A percentile compares a stretch with the other conserved stretches of the same genome.
These are phyloP conservation scores for Trichoderma sp. DNA, from an alignment of 2,329 filamentous ascomycete genomes.

Conservation along the genomic window DNA sequence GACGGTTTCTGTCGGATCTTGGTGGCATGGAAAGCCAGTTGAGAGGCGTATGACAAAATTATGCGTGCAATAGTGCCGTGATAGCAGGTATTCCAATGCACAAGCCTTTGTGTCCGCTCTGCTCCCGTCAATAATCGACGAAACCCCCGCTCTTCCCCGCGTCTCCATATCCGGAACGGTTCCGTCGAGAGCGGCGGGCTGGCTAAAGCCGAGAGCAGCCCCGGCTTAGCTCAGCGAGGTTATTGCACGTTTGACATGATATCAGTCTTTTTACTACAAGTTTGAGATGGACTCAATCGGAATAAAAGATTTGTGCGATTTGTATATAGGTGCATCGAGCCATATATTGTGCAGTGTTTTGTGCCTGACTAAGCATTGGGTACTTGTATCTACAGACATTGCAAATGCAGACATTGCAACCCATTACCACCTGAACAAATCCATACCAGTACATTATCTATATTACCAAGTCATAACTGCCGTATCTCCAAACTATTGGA, in stretches of 20 bases:
- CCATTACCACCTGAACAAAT: neutral
- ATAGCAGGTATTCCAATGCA: too few species aligned
- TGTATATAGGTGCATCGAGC: neutral
- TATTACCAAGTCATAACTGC: neutral
- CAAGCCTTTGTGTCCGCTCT: neutral
- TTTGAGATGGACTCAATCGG: neutral
- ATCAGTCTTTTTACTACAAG: neutral
- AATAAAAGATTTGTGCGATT: neutral
- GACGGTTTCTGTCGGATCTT: conserved; percentile 23
- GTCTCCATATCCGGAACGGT: conserved; percentile 17
- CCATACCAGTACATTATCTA: neutral
- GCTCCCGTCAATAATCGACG: neutral
- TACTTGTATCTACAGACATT: neutral
- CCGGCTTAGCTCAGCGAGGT: neutral
- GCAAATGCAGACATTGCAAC: neutral
- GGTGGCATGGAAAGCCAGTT: neutral
- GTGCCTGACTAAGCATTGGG: neutral
- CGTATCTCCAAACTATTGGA: neutral
- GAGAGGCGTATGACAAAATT: neutral
- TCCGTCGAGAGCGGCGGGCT: neutral
- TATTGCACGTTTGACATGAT: neutral
- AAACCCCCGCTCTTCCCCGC: neutral
- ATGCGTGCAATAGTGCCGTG: too few species aligned
- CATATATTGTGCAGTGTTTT: neutral
- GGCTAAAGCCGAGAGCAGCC: conserved; percentile 13